Base-by-base conservation (phyloP, 2,329 filamentous ascomycete species). In the Fusarium pseudonygamai region DNA sequence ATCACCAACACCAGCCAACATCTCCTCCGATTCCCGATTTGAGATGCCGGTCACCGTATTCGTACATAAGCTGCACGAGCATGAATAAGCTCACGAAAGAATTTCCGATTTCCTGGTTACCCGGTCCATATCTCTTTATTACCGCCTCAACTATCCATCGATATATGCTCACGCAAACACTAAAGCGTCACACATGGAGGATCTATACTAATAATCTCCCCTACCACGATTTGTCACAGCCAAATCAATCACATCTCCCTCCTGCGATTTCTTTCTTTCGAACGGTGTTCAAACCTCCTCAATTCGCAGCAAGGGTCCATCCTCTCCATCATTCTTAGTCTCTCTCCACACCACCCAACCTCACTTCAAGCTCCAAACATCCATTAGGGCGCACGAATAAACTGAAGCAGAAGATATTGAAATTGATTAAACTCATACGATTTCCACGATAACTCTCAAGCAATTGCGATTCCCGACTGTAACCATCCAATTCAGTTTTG, bases 301-400 rank as follows among this genome's bases (percentile, higher is more conserved):
- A 60, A 37, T 24, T 50, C 50, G 64, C 24, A 72, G 43, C 75
- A 75, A 77, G 75, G 75, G 71, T 75, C 59, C 30, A 47, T 60
- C 52, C 61, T 64, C 66, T 66, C 45, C 46, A 49, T 58, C 42
- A 49, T 65, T 62, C 66, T 60, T 69, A 46, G 64, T 22, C 57
- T 62, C 72, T 62, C 73, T 67, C 72, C 69, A 72, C 69, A 73
- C 75, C 74, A 75, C 72, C 74, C 58, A 67, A 34, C 32, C 20
- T 43, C n/a, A 40, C 20, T 42, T 18, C 26, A 28, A 56, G 37
- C 30, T 57, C 49, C 37, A 43, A 56, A 28, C 55, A 20, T 37
- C 55, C 45, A 36, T 64, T 39, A 37, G 34, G 65, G 45, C 66
- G 39, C 67, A 22, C 65, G 65, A 69, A 69, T 69, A 30, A 20